Percentiles rank a stretch among this genome's conserved stretches.
Evolutionary conservation across 805 yeast genomes (phyloP).

Genomic region (Scheffersomyces coipomensis): DNA sequence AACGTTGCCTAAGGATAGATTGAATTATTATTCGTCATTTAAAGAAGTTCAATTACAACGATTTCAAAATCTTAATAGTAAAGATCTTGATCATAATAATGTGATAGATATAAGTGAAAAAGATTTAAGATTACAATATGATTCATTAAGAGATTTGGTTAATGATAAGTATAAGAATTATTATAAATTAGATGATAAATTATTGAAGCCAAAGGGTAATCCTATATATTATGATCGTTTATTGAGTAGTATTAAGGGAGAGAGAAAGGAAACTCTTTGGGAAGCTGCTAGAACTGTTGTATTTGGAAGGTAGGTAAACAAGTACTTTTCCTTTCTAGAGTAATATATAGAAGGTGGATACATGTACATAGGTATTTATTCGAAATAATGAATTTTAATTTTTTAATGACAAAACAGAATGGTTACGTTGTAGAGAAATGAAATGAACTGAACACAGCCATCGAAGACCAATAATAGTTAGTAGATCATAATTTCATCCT

Average conservation of each 20-base stretch:
- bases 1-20: slow-evolving; percentile 65
- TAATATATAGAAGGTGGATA: too few relatives aligned
- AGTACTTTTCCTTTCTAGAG: too few relatives aligned
- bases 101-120: slow-evolving; percentile 47
- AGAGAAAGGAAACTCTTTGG: slow-evolving; percentile 61
- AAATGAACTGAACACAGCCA: too few relatives aligned
- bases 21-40: slow-evolving; percentile 68
- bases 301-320: slow-evolving; percentile 66
- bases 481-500: too few relatives aligned
- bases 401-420: too few relatives aligned
- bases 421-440: too few relatives aligned
- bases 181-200: slow-evolving; percentile 63
- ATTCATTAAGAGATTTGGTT: slow-evolving; percentile 54
- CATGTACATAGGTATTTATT: too few relatives aligned
- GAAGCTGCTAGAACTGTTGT: slow-evolving; percentile 72
- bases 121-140: slow-evolving; percentile 57
- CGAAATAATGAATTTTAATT: too few relatives aligned
- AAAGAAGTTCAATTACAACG: slow-evolving; percentile 58
- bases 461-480: too few relatives aligned
- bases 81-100: slow-evolving; percentile 21
- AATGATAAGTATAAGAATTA: slow-evolving; percentile 62
- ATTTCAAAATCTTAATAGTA: slow-evolving; percentile 37
- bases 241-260: slow-evolving; percentile 67
- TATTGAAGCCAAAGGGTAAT: slow-evolving; percentile 80
- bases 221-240: slow-evolving; percentile 75